Base-by-base conservation (phyloP, 208 protist genomes). In the Borovskyia barvae region DNA sequence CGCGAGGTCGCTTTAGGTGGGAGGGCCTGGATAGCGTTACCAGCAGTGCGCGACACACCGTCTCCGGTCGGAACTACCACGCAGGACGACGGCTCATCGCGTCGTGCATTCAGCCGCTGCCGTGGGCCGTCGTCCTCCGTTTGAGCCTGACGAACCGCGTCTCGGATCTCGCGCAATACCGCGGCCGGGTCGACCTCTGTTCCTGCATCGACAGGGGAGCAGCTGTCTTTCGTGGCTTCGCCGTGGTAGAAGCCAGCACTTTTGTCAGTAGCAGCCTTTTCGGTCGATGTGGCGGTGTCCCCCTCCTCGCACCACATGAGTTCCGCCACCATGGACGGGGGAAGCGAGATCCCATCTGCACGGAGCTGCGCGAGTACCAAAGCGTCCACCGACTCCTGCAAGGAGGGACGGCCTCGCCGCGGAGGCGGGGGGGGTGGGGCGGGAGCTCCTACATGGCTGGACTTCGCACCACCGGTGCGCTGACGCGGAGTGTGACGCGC, bases 281-380 rank as follows among this genome's bases (percentile, higher is more conserved):
- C 36, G 6, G 37, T n/a, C 12, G 24, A 15, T 4, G 20, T 25
- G 35, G 51, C 28, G n/a, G n/a, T 28, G 29, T 39, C 37, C 12
- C 17, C 52, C 6, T 33, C 35, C 7, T 29, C 51, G 37, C 36
- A 59, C 26, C 56, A 53, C 20, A 45, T 45, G 17, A 76, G 28
- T 45, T 76, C 57, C 5, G 42, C 42, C 25, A 14, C 6, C 69
- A 77, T 69, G 20, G 22, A 43, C 20, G 54, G 47, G 12, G 45
- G 45, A 52, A 78, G 62, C 6, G 43, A 43, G 19, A 92, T 50
- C 9, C 85, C 85, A 37, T 92, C 85, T 11, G 70, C 57, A n/a
- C 57, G 72, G 17, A 92, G 72, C 67, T 92, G 80, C 24, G 60
- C 59, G 26, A 85, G 49, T 28, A 92, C 59, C 17, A 92, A 39